Evolutionary conservation across 2,329 filamentous ascomycete genomes (phyloP), one percentile per base, ranked within the genome.

Genomic region (Claviceps sorghi): DNA sequence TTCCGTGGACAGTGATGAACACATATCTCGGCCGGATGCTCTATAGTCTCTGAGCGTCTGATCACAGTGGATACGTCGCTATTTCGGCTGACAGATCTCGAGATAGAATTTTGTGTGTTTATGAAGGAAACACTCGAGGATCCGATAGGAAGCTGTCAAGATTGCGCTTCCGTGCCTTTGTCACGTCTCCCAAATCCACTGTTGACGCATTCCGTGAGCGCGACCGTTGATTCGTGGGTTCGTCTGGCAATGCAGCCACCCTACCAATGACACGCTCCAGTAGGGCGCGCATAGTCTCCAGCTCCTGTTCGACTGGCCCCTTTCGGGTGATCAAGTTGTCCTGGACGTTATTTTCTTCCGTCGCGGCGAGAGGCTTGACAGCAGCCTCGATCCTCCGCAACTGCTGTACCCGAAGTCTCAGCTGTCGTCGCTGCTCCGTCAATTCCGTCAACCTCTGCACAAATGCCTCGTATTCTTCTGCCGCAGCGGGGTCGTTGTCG

Each of bases 311-410:
- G 10, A 88, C 64, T 48, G 80, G 75, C 1, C 82, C 80, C 61
- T 83, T 77, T 34, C 77, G 76, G 49, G 79, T 82, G 1, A 84
- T 73, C 3, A 88, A 64, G 61, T 86, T 87, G 53, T 79, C 75
- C 63, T 88, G 84, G 7, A 84, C 67, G 8, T 66, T 58, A 3
- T 48, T 45, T 60, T 65, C 36, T 3, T 61, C 59, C 9, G 50
- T 56, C 17, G 56, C 63, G 44, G 54, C 53, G 26, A 60, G 57
- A 0, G 78, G 78, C 36, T 69, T 69, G 2, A 86, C 64, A 3
- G 79, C 61, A 11, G 64, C 64, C 30, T 74, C 69, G 44, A 85
- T 72, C 58, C 62, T 67, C 53, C 67, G 75, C 59, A 74, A 70
- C 50, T 69, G 70, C 56, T 67, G 76, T 54, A 75, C 69, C 55